These are phyloP conservation scores for Kwoniella sp. DNA, from an alignment of 768 basidiomycete genomes.

Conservation along the genomic window DNA sequence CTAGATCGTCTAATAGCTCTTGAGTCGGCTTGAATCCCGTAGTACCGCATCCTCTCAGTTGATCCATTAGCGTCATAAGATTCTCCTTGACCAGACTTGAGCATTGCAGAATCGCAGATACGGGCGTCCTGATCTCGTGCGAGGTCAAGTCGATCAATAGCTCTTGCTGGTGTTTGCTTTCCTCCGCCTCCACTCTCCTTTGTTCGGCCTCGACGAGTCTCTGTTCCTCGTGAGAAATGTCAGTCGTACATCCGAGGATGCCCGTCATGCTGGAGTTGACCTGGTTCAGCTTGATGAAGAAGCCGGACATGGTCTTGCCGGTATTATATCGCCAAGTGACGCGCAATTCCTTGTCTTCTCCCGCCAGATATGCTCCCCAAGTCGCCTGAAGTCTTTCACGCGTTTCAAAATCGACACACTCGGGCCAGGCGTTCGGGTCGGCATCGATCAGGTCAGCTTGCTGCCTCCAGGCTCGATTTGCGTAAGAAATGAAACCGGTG, in stretches of 20 bases:
- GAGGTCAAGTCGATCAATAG: constrained; percentile 55
- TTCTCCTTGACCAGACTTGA: constrained; percentile 51
- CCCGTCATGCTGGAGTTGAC: constrained; percentile 36
- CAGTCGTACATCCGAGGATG: constrained; percentile 46
- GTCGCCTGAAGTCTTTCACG: constrained; percentile 8
- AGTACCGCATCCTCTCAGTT: constrained; percentile 25
- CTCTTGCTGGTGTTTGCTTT: constrained; percentile 54
- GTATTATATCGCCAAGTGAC: constrained; percentile 46
- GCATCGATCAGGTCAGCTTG: constrained; percentile 17
- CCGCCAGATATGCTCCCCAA: constrained; percentile 29
- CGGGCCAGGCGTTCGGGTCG: constrained; percentile 39
- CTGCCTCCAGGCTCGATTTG: constrained; percentile 40
- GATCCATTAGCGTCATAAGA: constrained; percentile 37
- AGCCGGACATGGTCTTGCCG: constrained; percentile 33
- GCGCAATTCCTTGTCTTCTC: constrained; percentile 26
- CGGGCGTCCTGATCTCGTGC: constrained; percentile 55
- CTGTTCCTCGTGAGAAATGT: constrained; percentile 49
- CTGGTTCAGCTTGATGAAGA: constrained; percentile 45
- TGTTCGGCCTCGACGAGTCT: constrained; percentile 45
- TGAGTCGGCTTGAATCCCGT: constrained; percentile 36
- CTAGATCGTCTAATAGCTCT: constrained; percentile 47
- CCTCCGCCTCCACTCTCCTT: constrained; percentile 47
- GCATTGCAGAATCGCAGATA: constrained; percentile 56
- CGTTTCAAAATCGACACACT: constrained; percentile 29
- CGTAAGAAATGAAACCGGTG: constrained; percentile 36